A percentile compares a stretch with the other conserved stretches of the same genome.
Evolutionary conservation across 2,329 filamentous ascomycete species (phyloP).

Genomic region (Paecilomyces dactylethromorphus): DNA sequence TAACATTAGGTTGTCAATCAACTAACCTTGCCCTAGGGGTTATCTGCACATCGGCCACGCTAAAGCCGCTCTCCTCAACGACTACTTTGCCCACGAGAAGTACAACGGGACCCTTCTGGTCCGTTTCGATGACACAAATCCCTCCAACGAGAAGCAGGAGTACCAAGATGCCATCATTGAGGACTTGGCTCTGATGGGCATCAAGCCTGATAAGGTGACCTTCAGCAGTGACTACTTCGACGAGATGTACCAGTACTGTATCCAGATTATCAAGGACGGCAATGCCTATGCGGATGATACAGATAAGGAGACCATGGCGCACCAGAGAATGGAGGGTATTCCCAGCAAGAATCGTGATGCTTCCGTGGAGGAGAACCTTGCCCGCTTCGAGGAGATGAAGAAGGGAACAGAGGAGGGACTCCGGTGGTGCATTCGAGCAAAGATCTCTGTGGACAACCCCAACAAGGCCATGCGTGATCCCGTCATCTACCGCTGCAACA

Average conservation of each 20-base stretch:
- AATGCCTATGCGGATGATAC: constrained; percentile 95
- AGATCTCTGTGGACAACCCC: constrained; percentile 82
- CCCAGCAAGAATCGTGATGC: constrained; percentile 75
- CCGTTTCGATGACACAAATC: constrained; percentile 96
- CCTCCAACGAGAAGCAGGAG: constrained; percentile 93
- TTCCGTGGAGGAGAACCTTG: constrained; percentile 73
- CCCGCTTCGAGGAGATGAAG: constrained; percentile 91
- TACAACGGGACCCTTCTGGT: constrained; percentile 88
- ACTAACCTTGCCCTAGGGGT: constrained; percentile 38
- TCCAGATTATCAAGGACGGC: constrained; percentile 78
- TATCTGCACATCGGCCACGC: constrained; percentile 95
- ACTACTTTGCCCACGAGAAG: constrained; percentile 92
- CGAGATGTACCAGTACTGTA: constrained; percentile 76
- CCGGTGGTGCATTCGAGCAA: constrained; percentile 87
- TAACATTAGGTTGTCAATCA: not conserved
- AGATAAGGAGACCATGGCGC: constrained; percentile 77
- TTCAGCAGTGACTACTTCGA: constrained; percentile 97
- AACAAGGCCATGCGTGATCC: constrained; percentile 97
- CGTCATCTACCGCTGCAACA: constrained; percentile 94
- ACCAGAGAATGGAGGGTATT: constrained; percentile 77
- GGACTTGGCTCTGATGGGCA: constrained; percentile 84
- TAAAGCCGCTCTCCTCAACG: constrained; percentile 87
- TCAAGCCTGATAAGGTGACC: constrained; percentile 77
- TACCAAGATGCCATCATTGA: constrained; percentile 91
- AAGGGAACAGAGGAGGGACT: constrained; percentile 69